phyloP scores from a whole-genome alignment of 805 yeast species.

The Wickerhamiella nectarea region DNA sequence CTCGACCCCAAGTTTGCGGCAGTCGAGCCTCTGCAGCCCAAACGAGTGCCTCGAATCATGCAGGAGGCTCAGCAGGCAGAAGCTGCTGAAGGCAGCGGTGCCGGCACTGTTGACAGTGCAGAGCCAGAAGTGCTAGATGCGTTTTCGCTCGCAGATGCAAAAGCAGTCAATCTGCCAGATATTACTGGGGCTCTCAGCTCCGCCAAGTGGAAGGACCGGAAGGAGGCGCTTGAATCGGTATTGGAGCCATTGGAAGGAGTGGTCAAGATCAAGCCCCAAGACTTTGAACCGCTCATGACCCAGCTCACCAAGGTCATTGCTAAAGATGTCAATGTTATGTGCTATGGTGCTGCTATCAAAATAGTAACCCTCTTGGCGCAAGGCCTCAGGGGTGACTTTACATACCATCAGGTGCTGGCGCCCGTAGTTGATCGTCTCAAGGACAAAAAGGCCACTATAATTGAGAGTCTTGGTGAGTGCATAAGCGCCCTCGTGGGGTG shows the following conservation, averaged over 20 bases:
- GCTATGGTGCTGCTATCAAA: constrained; percentile 64
- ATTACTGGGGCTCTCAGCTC: constrained; percentile 43
- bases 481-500: constrained; percentile 47
- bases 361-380: constrained; percentile 46
- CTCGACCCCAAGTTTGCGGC: constrained; percentile 53
- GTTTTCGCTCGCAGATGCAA: constrained; percentile 41
- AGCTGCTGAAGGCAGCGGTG: constrained; percentile 4
- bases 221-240: constrained; percentile 59
- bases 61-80: constrained; percentile 2
- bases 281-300: constrained; percentile 51
- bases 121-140: constrained; percentile 38
- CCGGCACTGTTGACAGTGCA: neutral
- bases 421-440: constrained; percentile 71
- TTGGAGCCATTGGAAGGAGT: constrained; percentile 16
- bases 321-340: constrained; percentile 81
- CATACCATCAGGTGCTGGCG: constrained; percentile 39
- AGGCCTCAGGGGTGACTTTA: constrained; percentile 45
- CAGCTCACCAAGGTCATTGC: constrained; percentile 49
- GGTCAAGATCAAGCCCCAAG: constrained; percentile 37
- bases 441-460: constrained; percentile 70
- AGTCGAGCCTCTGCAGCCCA: constrained; percentile 25
- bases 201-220: constrained; percentile 82
- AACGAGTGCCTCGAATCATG: constrained; percentile 2
- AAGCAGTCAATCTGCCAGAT: constrained; percentile 62
- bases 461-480: constrained; percentile 54